Evolutionary conservation across 1,284 basidiomycete genomes (phyloP).

Genomic region (Cutaneotrichosporon daszewskae): DNA sequence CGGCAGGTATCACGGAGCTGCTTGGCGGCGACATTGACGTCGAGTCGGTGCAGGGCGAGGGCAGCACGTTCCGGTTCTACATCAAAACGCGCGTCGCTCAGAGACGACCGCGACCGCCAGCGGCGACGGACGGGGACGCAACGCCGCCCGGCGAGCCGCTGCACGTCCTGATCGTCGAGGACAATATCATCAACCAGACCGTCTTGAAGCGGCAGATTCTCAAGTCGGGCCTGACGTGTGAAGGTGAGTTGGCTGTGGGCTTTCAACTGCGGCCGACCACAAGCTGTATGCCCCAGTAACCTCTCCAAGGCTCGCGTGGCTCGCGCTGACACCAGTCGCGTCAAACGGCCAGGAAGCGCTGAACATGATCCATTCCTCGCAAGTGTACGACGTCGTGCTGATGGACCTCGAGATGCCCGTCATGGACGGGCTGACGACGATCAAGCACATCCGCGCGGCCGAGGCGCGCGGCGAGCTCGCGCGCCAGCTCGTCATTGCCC

Average conservation of each 20-base stretch:
- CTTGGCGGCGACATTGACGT: conserved; percentile 32
- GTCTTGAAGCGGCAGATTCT: conserved; percentile 42
- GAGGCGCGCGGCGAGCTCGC: conserved; percentile 29
- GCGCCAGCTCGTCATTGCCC: conserved; percentile 33
- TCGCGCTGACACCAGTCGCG: no score
- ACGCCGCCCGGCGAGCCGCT: not conserved
- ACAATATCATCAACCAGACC: conserved; percentile 47
- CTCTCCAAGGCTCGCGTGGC: not conserved
- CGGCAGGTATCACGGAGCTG: conserved; percentile 26
- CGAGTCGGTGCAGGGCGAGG: conserved; percentile 21
- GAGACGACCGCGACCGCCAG: not conserved
- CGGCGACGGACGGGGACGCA: not conserved
- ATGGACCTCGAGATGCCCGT: conserved; percentile 37
- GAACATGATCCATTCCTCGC: not conserved
- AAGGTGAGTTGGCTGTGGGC: no score
- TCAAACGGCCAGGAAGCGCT: not conserved
- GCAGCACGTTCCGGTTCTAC: conserved; percentile 48
- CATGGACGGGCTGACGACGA: conserved; percentile 44
- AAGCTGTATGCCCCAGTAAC: no score
- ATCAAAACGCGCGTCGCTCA: conserved; percentile 11
- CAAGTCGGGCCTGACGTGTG: conserved; percentile 29
- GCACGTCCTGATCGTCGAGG: conserved; percentile 27
- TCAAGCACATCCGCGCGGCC: conserved; percentile 32
- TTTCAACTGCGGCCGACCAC: no score
- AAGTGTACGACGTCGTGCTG: conserved; percentile 20